phyloP scores from a whole-genome alignment of 2,329 filamentous ascomycete genomes.

The Trichoderma atrobrunneum region DNA sequence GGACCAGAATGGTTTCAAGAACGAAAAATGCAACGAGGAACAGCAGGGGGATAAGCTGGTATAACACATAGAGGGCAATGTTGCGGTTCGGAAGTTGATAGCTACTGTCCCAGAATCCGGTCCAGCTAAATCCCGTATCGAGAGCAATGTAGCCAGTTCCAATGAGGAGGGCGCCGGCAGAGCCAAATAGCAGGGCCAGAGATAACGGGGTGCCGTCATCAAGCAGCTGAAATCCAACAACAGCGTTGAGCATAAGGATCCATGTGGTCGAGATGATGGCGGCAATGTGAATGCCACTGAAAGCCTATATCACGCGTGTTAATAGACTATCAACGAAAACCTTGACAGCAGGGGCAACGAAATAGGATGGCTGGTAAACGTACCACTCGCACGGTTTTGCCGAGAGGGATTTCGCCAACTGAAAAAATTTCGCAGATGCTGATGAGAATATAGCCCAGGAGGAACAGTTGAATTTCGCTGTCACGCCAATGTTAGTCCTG shows the following conservation, averaged over 20 bases:
- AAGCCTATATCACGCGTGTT: slow-evolving; percentile 55
- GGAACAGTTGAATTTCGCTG: slow-evolving; percentile 96
- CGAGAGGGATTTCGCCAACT: slow-evolving; percentile 81
- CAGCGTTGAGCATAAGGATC: slow-evolving; percentile 86
- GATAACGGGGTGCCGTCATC: slow-evolving; percentile 91
- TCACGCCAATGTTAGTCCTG: slow-evolving; percentile 17
- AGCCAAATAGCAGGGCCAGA: slow-evolving; percentile 68
- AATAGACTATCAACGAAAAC: slow-evolving; percentile 23
- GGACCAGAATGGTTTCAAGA: slow-evolving; percentile 78
- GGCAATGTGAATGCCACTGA: slow-evolving; percentile 86
- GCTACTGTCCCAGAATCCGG: slow-evolving; percentile 68
- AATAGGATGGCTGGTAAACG: slow-evolving; percentile 33
- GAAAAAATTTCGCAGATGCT: slow-evolving; percentile 97
- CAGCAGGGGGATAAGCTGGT: slow-evolving; percentile 83
- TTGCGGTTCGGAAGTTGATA: slow-evolving; percentile 61
- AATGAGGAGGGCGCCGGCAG: slow-evolving; percentile 71
- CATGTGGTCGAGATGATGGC: slow-evolving; percentile 84
- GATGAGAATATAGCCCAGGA: slow-evolving; percentile 80
- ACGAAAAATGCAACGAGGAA: slow-evolving; percentile 87
- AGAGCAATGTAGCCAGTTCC: slow-evolving; percentile 95
- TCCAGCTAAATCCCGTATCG: slow-evolving; percentile 87
- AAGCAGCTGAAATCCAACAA: slow-evolving; percentile 89
- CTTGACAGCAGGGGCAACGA: not conserved
- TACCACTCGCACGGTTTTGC: slow-evolving; percentile 68
- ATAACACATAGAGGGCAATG: slow-evolving; percentile 89